Percentiles rank a stretch among this genome's conserved stretches.
Conservation (phyloP, 805 yeast species). For the Saccharomycopsis fodiens region DNA sequence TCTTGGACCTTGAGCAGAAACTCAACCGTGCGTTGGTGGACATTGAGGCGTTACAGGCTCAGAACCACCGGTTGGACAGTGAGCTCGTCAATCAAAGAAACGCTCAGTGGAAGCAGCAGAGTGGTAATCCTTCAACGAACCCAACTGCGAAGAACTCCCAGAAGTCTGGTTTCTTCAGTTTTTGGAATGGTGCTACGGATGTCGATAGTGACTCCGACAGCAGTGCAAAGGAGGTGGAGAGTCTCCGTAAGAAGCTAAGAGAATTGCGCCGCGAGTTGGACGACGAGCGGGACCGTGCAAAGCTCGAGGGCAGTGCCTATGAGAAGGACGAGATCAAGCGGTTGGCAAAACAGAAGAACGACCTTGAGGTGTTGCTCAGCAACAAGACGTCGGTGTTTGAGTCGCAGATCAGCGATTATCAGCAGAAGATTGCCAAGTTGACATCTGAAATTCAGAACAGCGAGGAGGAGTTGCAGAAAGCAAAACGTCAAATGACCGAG, state of each 20-base stretch:
- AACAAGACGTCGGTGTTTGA: slow-evolving; percentile 22
- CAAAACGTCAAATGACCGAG: background rate
- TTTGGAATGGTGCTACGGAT: slow-evolving; percentile 22
- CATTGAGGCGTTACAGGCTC: slow-evolving; percentile 23
- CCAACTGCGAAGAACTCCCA: background rate
- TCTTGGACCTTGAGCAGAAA: slow-evolving; percentile 27
- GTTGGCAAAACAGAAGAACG: slow-evolving; percentile 31
- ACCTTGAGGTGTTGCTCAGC: slow-evolving; percentile 25
- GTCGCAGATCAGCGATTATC: slow-evolving; percentile 22
- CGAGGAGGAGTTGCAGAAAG: background rate
- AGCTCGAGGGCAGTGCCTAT: slow-evolving; percentile 22
- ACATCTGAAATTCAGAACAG: slow-evolving; percentile 2
- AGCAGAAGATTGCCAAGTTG: slow-evolving; percentile 23
- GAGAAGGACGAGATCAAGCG: slow-evolving; percentile 34
- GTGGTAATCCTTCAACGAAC: too few species aligned
- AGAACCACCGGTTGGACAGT: slow-evolving; percentile 22
- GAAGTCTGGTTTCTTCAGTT: slow-evolving; percentile 14
- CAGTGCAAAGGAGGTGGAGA: slow-evolving; percentile 27
- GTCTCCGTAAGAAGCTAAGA: slow-evolving; percentile 31
- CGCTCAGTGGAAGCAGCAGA: slow-evolving; percentile 19
- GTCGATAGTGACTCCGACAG: background rate
- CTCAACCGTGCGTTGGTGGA: slow-evolving; percentile 23
- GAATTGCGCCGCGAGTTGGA: slow-evolving; percentile 32
- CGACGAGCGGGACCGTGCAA: slow-evolving; percentile 24
- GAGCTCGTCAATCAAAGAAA: slow-evolving; percentile 27